Evolutionary conservation across 768 basidiomycete species (phyloP).

Genomic region (Tulasnella sp.): DNA sequence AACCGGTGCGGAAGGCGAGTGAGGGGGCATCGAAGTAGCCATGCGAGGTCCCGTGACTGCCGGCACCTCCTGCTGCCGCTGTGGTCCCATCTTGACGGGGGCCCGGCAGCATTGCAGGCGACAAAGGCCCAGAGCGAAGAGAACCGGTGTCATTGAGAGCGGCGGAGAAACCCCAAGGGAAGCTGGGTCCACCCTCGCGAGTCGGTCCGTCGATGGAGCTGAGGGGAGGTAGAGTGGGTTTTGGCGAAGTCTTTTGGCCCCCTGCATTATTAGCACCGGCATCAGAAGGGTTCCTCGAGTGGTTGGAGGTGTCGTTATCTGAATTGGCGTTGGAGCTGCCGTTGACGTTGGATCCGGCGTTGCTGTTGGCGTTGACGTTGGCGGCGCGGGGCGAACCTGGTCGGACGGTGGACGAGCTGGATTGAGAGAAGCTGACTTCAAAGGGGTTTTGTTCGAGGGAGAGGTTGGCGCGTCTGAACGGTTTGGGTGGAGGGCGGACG

Average conservation of each 20-base stretch:
- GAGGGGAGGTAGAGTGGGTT: slow-evolving; percentile 81
- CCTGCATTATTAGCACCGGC: slow-evolving; percentile 34
- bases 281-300: slow-evolving; percentile 32
- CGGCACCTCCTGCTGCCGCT: slow-evolving; percentile 40
- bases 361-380: slow-evolving; percentile 42
- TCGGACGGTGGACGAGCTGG: slow-evolving; percentile 44
- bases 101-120: slow-evolving; percentile 94
- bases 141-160: slow-evolving; percentile 56
- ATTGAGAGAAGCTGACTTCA: slow-evolving; percentile 58
- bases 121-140: slow-evolving; percentile 89
- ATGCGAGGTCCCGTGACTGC: slow-evolving; percentile 41
- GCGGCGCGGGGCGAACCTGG: slow-evolving; percentile 40
- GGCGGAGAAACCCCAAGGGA: slow-evolving; percentile 65
- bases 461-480: slow-evolving; percentile 64
- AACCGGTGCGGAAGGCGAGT: slow-evolving; percentile 72
- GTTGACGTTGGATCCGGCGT: slow-evolving; percentile 37
- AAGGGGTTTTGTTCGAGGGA: slow-evolving; percentile 89
- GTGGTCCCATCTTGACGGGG: slow-evolving; percentile 52
- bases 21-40: slow-evolving; percentile 64
- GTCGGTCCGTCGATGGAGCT: slow-evolving; percentile 66
- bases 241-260: slow-evolving; percentile 48
- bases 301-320: slow-evolving; percentile 40
- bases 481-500: slow-evolving; percentile 27
- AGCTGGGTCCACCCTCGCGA: slow-evolving; percentile 49
- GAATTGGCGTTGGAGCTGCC: slow-evolving; percentile 37